A percentile compares a stretch with the other conserved stretches of the same genome.
Conservation (phyloP, 148 eudicot species). For the Arctostaphylos glauca region DNA sequence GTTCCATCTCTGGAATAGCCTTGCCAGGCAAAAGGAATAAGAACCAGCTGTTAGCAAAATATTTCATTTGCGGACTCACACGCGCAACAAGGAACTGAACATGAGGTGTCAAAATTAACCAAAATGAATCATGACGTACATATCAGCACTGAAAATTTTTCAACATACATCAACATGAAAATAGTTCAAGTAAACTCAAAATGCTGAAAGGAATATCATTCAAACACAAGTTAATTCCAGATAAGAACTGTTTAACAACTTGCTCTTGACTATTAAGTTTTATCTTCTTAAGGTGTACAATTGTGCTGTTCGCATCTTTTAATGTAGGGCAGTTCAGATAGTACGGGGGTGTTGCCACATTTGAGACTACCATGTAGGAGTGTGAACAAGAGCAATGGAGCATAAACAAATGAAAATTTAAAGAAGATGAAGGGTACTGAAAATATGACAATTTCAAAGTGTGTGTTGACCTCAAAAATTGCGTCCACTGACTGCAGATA, state of each 20-base stretch:
- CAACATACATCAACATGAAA: not conserved
- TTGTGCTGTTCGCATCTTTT: not conserved
- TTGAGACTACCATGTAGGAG: not conserved
- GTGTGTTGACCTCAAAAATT: conserved; percentile 49
- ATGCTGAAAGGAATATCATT: not conserved
- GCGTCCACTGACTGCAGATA: conserved; percentile 70
- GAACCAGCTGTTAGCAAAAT: not conserved
- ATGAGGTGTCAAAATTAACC: not conserved
- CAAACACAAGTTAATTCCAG: not conserved
- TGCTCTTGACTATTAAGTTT: not conserved
- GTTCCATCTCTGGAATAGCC: no score
- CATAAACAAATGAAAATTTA: not conserved
- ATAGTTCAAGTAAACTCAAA: not conserved
- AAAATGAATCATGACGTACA: not conserved
- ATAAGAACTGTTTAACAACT: not conserved
- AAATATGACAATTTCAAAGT: not conserved
- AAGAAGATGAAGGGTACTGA: not conserved
- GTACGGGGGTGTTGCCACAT: not conserved
- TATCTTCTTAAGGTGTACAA: not conserved
- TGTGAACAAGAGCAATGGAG: not conserved
- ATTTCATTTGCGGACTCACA: not conserved
- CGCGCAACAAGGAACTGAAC: not conserved
- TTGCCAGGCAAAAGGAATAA: no score
- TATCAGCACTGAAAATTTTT: not conserved
- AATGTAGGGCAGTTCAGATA: not conserved